These are phyloP conservation scores for Helianthus tuberosus DNA, from an alignment of 129 eudicot species.

Conservation along the genomic window DNA sequence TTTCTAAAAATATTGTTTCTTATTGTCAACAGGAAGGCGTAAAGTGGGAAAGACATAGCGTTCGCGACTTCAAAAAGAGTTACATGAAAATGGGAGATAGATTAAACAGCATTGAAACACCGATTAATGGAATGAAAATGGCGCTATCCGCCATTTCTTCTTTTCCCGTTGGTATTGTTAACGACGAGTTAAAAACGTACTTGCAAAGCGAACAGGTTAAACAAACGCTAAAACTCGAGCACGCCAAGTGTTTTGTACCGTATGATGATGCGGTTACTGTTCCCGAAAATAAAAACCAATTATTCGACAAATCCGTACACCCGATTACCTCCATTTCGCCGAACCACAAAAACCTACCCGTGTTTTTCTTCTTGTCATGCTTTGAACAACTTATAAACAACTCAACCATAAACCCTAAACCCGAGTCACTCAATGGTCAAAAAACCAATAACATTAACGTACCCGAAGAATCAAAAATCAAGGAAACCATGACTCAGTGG, in stretches of 20 bases:
- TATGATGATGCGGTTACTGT: constrained; percentile 41
- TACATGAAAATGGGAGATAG: constrained; percentile 47
- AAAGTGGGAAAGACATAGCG: constrained; percentile 58
- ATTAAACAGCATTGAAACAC: constrained; percentile 52
- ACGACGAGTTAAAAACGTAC: constrained; percentile 36
- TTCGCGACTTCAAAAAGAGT: constrained; percentile 33
- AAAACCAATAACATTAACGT: not conserved
- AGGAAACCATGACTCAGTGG: not conserved
- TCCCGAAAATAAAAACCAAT: constrained; percentile 39
- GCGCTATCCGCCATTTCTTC: constrained; percentile 45
- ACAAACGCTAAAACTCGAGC: constrained; percentile 41
- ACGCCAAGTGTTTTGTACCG: constrained; percentile 44
- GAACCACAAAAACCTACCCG: constrained; percentile 34
- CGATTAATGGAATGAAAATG: constrained; percentile 63
- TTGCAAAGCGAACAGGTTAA: constrained; percentile 26
- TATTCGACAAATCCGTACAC: constrained; percentile 35
- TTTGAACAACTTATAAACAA: constrained; percentile 42
- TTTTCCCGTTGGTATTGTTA: constrained; percentile 29
- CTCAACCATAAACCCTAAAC: constrained; percentile 29
- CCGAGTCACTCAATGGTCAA: constrained; percentile 4
- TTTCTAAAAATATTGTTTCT: not conserved
- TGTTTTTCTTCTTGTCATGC: constrained; percentile 61
- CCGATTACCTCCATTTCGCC: constrained; percentile 22
- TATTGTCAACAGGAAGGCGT: constrained; percentile 55
- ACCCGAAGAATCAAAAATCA: constrained; percentile 14